Evolutionary conservation across 345 rosid species (phyloP).

Genomic region (Punica granatum): DNA sequence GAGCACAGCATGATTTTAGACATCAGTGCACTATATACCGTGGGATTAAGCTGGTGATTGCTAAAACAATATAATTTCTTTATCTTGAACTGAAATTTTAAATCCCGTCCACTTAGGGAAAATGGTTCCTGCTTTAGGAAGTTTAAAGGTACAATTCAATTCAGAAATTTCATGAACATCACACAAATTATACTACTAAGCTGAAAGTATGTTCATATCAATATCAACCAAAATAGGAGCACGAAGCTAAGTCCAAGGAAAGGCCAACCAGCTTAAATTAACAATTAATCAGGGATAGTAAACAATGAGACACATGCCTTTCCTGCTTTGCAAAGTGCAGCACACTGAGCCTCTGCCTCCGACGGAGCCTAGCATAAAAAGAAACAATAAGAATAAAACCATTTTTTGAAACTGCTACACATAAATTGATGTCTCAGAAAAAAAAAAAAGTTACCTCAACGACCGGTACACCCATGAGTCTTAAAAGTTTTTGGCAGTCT

Average conservation of each 20-base stretch:
- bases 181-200: background rate
- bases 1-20: background rate
- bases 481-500: constrained; percentile 79
- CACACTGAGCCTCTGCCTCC: constrained; percentile 96
- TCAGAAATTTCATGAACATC: background rate
- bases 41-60: background rate
- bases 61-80: background rate
- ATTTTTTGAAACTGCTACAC: background rate
- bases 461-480: constrained; percentile 92
- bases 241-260: background rate
- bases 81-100: background rate
- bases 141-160: background rate
- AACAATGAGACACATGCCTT: constrained; percentile 41
- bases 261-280: no score
- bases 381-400: constrained; percentile 1
- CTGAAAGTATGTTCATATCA: background rate
- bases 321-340: constrained; percentile 82
- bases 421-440: background rate
- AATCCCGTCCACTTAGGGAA: background rate
- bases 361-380: constrained; percentile 61
- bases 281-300: constrained; percentile 1
- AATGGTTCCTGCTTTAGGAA: background rate
- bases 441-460: constrained; percentile 57
- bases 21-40: background rate
- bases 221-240: background rate